Evolutionary conservation across 2,329 filamentous ascomycete genomes (phyloP), one percentile per base, ranked within the genome.

Genomic region (Aspergillus persii): DNA sequence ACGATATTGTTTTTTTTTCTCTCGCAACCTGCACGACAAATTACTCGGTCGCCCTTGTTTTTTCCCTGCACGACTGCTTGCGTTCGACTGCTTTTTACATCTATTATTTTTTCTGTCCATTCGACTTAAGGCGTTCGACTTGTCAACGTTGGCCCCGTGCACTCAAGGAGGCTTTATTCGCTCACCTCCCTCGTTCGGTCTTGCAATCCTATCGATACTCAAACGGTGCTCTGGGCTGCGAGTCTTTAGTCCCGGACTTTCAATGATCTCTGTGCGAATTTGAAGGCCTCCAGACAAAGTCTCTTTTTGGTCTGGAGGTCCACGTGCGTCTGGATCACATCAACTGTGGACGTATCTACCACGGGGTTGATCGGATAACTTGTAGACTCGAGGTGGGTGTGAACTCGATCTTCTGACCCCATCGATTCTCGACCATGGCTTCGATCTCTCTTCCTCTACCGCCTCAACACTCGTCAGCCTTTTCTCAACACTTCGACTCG

Each of bases 361-460:
- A 57, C 50, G 56, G 52, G 47, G 54, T 59, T 51, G 58, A 36
- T 39, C 55, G 31, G 51, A 41, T 49, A 48, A 47, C 60, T 30
- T 18, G 48, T 49, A 23, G 26, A 50, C 54, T 44, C 44, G 44
- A 39, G 58, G 55, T 59, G 56, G 58, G 46, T 51, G 26, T 46
- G 33, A 18, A 50, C 47, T 47, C 33, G 50, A 15, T 36, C 31
- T 59, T 53, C 59, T 50, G 41, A 54, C 60, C 15, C 36, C 11
- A 50, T 53, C 57, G 54, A 31, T 36, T 33, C 29, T 39, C 54
- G 56, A 56, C 39, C 54, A 76, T 76, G 74, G 71, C 74, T 57
- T 76, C 73, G 15, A 71, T 76, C 60, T 76, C 73, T 52, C 65
- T 76, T 26, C 71, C 72, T 59, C 66, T 67, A 56, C 73, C 69